A percentile compares a stretch with the other conserved stretches of the same genome.
Conservation (phyloP, 2,329 filamentous ascomycete genomes). For the Neofusicoccum laricinum region DNA sequence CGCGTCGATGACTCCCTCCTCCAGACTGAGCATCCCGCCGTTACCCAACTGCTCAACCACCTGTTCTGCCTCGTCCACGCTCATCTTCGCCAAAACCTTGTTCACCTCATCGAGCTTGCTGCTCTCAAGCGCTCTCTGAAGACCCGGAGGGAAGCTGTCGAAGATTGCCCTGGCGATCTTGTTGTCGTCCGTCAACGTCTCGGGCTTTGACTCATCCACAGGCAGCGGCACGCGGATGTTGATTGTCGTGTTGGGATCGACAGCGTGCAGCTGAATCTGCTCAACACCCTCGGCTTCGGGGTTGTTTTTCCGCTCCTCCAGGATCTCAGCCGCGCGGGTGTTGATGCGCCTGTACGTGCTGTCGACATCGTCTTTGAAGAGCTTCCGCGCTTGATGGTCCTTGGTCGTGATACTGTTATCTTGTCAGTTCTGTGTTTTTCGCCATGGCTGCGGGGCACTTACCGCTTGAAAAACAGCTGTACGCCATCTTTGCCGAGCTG, state of each 20-base stretch:
- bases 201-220: conserved; percentile 32
- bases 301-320: conserved; percentile 52
- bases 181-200: conserved; percentile 41
- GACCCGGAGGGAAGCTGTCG: conserved; percentile 75
- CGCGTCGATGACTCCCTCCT: conserved; percentile 91
- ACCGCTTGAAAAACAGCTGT: conserved; percentile 88
- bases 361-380: conserved; percentile 92
- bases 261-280: conserved; percentile 95
- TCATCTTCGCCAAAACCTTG: conserved; percentile 83
- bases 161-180: conserved; percentile 73
- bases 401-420: conserved; percentile 68
- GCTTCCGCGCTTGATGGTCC: conserved; percentile 82
- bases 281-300: conserved; percentile 68
- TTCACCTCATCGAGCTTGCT: conserved; percentile 88
- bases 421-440: not conserved
- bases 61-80: conserved; percentile 81
- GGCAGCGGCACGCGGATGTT: conserved; percentile 77
- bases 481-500: conserved; percentile 86
- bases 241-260: conserved; percentile 84
- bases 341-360: conserved; percentile 82
- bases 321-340: conserved; percentile 71
- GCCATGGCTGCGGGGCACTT: conserved; percentile 7
- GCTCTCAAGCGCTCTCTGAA: conserved; percentile 80
- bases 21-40: conserved; percentile 84
- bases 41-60: conserved; percentile 76